Percentiles rank a stretch among this genome's conserved stretches.
These are phyloP conservation scores for Cystofilobasidium ferigula DNA, from an alignment of 768 basidiomycete species.

Conservation along the genomic window DNA sequence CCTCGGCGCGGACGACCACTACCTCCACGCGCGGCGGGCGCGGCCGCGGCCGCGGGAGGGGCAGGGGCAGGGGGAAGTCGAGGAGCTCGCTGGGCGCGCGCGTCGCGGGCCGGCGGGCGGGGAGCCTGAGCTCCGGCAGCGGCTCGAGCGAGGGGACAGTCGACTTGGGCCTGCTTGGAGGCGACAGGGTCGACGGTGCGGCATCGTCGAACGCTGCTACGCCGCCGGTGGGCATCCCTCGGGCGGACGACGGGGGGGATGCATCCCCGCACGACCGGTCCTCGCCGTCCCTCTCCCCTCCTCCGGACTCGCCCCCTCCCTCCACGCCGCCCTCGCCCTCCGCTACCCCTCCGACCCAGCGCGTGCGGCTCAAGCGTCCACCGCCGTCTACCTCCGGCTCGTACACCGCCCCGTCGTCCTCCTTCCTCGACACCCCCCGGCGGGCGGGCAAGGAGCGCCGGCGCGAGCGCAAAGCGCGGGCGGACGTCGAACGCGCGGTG, in stretches of 20 bases:
- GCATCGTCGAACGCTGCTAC: background rate
- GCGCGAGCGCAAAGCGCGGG: slow-evolving; percentile 9
- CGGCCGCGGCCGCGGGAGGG: background rate
- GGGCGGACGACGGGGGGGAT: background rate
- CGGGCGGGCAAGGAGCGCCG: slow-evolving; percentile 9
- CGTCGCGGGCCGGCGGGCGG: background rate
- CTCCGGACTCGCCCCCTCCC: background rate
- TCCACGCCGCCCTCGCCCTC: background rate
- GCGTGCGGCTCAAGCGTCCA: background rate
- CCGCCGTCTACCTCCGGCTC: background rate
- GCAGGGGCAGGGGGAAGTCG: background rate
- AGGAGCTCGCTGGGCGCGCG: slow-evolving; percentile 2
- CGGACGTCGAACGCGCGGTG: background rate
- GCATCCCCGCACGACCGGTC: background rate
- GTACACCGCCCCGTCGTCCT: background rate
- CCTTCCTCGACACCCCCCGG: background rate
- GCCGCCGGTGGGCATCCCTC: too few species aligned
- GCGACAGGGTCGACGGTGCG: too few species aligned
- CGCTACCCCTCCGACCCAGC: background rate
- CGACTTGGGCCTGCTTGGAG: too few species aligned
- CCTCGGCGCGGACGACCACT: background rate
- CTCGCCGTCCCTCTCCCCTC: background rate
- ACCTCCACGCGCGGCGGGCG: background rate
- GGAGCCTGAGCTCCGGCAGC: background rate
- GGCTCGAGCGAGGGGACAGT: too few species aligned